These are phyloP conservation scores for Parsonsia alboflavescens DNA, from an alignment of 257 asterid species.

Conservation along the genomic window DNA sequence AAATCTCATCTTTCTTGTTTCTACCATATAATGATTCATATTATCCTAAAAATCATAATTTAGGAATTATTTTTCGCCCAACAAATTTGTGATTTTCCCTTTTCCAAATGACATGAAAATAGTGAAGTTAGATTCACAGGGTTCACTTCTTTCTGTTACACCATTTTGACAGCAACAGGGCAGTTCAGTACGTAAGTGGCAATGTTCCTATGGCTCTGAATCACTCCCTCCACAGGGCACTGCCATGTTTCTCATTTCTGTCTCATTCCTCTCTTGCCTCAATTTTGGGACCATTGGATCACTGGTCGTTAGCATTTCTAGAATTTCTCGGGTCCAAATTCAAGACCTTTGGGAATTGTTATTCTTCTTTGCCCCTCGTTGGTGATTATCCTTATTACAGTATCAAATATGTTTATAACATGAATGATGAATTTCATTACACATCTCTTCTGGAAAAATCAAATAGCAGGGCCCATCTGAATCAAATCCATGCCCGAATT, in stretches of 20 bases:
- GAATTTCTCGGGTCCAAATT: constrained; percentile 6
- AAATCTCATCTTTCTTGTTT: no score
- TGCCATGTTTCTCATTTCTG: neutral
- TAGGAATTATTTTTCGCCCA: neutral
- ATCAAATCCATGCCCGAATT: constrained; percentile 46
- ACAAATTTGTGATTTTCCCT: neutral
- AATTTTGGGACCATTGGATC: neutral
- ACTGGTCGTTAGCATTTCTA: neutral
- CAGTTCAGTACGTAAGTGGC: neutral
- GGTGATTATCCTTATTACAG: neutral
- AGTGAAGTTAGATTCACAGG: neutral
- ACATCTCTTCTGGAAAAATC: constrained; percentile 45
- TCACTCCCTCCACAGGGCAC: neutral
- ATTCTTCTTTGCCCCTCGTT: neutral
- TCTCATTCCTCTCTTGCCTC: neutral
- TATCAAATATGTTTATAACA: constrained; percentile 6
- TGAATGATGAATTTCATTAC: constrained; percentile 36
- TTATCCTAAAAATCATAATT: neutral
- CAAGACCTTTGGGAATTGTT: neutral
- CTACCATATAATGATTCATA: no score
- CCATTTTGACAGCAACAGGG: neutral
- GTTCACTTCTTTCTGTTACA: neutral
- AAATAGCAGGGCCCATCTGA: constrained; percentile 27
- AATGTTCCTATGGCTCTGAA: neutral
- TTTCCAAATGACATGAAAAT: no score